Evolutionary conservation across 2,329 filamentous ascomycete species (phyloP).

Genomic region (Diaporthe sp.): DNA sequence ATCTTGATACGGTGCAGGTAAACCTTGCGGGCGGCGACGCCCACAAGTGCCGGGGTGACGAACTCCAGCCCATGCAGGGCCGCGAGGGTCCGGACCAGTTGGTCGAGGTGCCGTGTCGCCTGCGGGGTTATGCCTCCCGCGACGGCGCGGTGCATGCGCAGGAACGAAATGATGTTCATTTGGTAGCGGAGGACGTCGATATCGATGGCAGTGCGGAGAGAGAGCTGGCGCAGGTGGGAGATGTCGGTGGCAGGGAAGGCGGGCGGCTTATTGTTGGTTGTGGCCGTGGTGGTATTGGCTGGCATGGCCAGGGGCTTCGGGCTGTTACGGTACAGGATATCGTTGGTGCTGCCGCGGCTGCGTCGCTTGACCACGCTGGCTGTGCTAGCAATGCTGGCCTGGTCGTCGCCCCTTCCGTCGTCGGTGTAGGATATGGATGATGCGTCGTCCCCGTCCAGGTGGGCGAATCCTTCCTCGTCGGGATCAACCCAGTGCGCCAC

Average conservation of each 20-base stretch:
- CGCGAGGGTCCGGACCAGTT: slow-evolving; percentile 78
- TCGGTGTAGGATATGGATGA: slow-evolving; percentile 35
- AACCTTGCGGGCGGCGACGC: slow-evolving; percentile 84
- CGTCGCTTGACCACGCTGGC: slow-evolving; percentile 56
- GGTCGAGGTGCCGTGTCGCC: slow-evolving; percentile 81
- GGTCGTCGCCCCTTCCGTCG: slow-evolving; percentile 27
- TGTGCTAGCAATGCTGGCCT: slow-evolving; percentile 43
- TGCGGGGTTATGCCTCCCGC: slow-evolving; percentile 79
- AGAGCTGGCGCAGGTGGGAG: slow-evolving; percentile 67
- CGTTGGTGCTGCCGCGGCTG: slow-evolving; percentile 16
- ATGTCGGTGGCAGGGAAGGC: slow-evolving; percentile 59
- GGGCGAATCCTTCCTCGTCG: slow-evolving; percentile 75
- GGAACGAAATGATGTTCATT: slow-evolving; percentile 87
- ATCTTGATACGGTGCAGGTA: slow-evolving; percentile 87
- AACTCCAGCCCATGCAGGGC: slow-evolving; percentile 84
- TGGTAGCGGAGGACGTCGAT: slow-evolving; percentile 86
- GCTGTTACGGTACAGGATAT: slow-evolving; percentile 17
- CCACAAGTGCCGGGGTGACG: slow-evolving; percentile 85
- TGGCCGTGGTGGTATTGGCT: background rate
- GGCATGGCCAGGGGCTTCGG: slow-evolving; percentile 10
- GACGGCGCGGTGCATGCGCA: slow-evolving; percentile 89
- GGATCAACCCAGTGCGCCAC: slow-evolving; percentile 87
- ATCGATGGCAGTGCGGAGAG: slow-evolving; percentile 70
- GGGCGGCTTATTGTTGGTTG: slow-evolving; percentile 28
- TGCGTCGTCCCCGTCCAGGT: slow-evolving; percentile 72